phyloP scores from a whole-genome alignment of 306 rosid species.

The Leucaena leucocephala region DNA sequence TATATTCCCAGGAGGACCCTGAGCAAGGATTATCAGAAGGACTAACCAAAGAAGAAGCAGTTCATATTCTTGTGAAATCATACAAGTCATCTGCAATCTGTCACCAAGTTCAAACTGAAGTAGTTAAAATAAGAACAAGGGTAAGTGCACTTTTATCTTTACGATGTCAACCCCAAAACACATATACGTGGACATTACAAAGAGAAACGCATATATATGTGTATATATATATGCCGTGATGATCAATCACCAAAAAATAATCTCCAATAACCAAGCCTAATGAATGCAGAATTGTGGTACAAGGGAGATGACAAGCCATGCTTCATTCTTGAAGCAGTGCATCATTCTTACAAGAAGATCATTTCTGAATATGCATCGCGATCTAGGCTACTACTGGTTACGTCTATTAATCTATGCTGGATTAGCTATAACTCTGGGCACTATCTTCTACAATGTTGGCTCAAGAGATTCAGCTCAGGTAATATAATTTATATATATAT shows the following conservation, averaged over 20 bases:
- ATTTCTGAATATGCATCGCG: constrained; percentile 52
- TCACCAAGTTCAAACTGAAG: constrained; percentile 34
- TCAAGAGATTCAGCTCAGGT: constrained; percentile 5
- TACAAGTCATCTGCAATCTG: constrained; percentile 33
- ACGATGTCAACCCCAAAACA: neutral
- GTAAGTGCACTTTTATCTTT: constrained; percentile 5
- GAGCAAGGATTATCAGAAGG: constrained; percentile 33
- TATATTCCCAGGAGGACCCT: constrained; percentile 32
- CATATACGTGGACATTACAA: no score
- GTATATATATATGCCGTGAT: neutral
- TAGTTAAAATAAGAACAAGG: constrained; percentile 33
- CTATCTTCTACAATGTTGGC: constrained; percentile 39
- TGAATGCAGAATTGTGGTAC: constrained; percentile 25
- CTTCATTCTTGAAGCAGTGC: constrained; percentile 49
- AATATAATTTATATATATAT: neutral
- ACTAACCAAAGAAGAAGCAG: constrained; percentile 36
- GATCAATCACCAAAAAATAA: neutral
- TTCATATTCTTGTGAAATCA: constrained; percentile 34
- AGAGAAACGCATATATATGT: neutral
- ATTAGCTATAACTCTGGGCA: constrained; percentile 39
- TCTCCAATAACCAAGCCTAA: neutral
- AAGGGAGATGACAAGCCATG: constrained; percentile 41
- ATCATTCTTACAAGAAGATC: constrained; percentile 54
- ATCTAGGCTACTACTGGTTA: constrained; percentile 59
- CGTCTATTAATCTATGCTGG: constrained; percentile 42